Evolutionary conservation across 2,329 filamentous ascomycete species (phyloP).

Genomic region (Scedosporium dehoogii): DNA sequence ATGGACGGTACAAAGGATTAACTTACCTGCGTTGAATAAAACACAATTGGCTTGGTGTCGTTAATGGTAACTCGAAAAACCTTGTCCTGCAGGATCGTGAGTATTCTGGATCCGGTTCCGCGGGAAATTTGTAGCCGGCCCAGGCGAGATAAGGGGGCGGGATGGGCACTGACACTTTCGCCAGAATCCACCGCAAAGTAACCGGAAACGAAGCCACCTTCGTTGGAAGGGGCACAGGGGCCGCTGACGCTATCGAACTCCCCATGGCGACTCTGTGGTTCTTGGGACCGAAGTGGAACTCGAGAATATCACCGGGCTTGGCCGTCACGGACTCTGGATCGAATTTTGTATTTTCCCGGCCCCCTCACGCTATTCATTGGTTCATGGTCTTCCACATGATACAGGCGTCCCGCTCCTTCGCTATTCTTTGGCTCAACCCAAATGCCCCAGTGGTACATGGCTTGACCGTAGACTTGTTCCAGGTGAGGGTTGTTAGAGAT

Average conservation of each 20-base stretch:
- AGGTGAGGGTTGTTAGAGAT: too few species aligned
- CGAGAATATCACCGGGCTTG: slow-evolving; percentile 35
- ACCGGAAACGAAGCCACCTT: slow-evolving; percentile 5
- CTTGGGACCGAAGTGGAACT: slow-evolving; percentile 42
- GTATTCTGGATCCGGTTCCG: neutral
- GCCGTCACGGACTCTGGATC: slow-evolving; percentile 32
- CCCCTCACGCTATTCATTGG: too few species aligned
- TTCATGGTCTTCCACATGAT: too few species aligned
- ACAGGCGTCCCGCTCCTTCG: too few species aligned
- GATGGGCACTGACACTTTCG: neutral
- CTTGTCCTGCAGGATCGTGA: slow-evolving; percentile 7
- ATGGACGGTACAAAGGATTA: neutral
- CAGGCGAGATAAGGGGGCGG: neutral
- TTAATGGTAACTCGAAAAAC: slow-evolving; percentile 18
- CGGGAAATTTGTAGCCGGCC: neutral
- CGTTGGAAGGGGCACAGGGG: slow-evolving; percentile 24
- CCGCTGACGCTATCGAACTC: slow-evolving; percentile 26
- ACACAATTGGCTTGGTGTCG: slow-evolving; percentile 19
- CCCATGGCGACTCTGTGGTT: slow-evolving; percentile 40
- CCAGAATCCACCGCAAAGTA: slow-evolving; percentile 1
- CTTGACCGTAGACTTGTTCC: too few species aligned
- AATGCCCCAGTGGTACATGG: too few species aligned
- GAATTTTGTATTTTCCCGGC: slow-evolving; percentile 27
- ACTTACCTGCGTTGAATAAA: slow-evolving; percentile 17
- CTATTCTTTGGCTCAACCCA: too few species aligned